Evolutionary conservation across 2,329 filamentous ascomycete genomes (phyloP).

Genomic region (Neofusicoccum parvum): DNA sequence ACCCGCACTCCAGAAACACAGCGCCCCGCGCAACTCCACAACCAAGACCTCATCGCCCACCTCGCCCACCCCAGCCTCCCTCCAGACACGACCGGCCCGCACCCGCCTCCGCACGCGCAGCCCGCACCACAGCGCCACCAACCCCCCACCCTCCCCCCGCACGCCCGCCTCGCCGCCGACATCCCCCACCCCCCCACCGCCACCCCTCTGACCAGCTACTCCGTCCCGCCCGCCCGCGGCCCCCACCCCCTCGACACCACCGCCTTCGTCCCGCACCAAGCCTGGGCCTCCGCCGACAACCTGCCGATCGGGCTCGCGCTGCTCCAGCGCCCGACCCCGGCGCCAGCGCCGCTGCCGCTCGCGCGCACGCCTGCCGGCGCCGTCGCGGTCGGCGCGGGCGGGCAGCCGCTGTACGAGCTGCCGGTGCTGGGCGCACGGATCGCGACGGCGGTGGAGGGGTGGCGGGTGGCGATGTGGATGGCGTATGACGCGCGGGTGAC

Average conservation of each 20-base stretch:
- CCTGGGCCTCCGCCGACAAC: background rate
- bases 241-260: background rate
- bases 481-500: background rate
- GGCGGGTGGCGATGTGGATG: conserved; percentile 3
- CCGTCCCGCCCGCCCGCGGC: background rate
- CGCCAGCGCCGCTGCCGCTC: no score
- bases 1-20: no score
- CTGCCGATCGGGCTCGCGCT: background rate
- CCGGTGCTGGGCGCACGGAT: background rate
- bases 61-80: no score
- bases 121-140: no score
- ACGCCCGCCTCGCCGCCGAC: background rate
- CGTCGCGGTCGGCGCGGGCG: background rate
- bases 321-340: no score
- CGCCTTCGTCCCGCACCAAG: background rate
- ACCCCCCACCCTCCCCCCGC: background rate
- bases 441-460: background rate
- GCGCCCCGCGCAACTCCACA: background rate
- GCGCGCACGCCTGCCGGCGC: no score
- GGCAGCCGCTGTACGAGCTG: background rate
- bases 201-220: background rate
- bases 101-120: no score
- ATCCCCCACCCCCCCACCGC: background rate
- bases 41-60: background rate
- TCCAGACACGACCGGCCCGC: no score